These are phyloP conservation scores for Sophora flavescens DNA, from an alignment of 306 rosid species.

Conservation along the genomic window DNA sequence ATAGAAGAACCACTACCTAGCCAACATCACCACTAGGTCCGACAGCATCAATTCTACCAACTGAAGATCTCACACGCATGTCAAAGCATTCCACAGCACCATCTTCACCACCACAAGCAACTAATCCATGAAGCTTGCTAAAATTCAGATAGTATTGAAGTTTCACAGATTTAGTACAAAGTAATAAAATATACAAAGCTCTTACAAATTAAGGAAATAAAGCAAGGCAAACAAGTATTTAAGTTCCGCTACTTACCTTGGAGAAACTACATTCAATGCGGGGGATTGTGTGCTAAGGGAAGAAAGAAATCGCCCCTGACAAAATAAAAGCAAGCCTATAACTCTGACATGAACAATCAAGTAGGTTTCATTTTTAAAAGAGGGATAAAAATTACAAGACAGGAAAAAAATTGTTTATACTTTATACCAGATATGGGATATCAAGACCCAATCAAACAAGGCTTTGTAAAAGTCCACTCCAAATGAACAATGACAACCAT, in stretches of 20 bases:
- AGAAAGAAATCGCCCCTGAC: conserved; percentile 88
- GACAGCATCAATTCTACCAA: too few relatives aligned
- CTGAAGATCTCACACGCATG: too few relatives aligned
- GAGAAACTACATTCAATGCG: conserved; percentile 87
- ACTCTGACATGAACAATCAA: conserved; percentile 8
- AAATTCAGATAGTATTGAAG: conserved; percentile 45
- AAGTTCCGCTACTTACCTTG: conserved; percentile 65
- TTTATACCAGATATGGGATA: conserved; percentile 2
- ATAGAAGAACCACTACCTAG: too few relatives aligned
- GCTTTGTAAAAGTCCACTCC: conserved; percentile 23
- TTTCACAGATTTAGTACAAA: conserved; percentile 38
- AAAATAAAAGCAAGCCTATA: conserved; percentile 42
- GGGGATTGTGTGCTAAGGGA: conserved; percentile 84
- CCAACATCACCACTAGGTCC: too few relatives aligned
- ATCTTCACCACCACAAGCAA: too few relatives aligned
- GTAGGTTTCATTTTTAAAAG: neutral
- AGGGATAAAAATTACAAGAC: conserved; percentile 3
- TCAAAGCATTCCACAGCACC: too few relatives aligned
- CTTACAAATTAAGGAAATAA: conserved; percentile 40
- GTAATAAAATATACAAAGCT: conserved; percentile 37
- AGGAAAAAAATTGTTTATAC: neutral
- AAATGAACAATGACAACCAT: too few relatives aligned
- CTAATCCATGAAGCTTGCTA: conserved; percentile 89
- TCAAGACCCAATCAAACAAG: conserved; percentile 13
- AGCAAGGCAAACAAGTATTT: conserved; percentile 36